These are phyloP conservation scores for Thozetella sp. DNA, from an alignment of 495 filamentous ascomycete genomes.

Conservation along the genomic window DNA sequence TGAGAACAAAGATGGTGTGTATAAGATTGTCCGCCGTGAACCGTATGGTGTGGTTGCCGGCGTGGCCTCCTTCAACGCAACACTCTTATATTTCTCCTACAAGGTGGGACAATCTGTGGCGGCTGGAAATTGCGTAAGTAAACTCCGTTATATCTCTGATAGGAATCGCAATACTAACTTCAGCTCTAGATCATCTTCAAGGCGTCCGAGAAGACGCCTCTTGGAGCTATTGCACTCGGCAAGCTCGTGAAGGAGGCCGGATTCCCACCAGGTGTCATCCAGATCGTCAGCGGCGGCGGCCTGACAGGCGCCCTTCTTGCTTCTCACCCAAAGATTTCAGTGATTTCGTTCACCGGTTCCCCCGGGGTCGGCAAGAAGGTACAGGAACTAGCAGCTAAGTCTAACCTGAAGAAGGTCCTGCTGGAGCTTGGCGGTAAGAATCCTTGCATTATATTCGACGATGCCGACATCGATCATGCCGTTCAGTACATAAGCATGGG, in stretches of 20 bases:
- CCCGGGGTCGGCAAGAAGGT: constrained; percentile 42
- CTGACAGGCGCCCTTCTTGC: constrained; percentile 36
- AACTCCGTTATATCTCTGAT: background rate
- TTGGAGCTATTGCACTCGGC: constrained; percentile 22
- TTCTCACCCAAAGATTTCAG: constrained; percentile 34
- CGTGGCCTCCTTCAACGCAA: background rate
- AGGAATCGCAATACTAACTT: background rate
- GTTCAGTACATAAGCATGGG: background rate
- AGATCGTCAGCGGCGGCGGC: constrained; percentile 35
- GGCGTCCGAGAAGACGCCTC: constrained; percentile 36
- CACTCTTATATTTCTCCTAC: background rate
- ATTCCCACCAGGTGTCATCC: constrained; percentile 37
- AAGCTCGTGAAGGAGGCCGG: constrained; percentile 34
- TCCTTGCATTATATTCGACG: constrained; percentile 62
- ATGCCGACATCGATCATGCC: background rate
- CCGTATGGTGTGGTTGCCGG: background rate
- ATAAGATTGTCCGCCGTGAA: background rate
- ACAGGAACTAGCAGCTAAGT: constrained; percentile 35
- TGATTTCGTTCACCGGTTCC: constrained; percentile 47
- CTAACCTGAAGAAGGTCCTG: constrained; percentile 65
- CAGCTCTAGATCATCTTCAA: constrained; percentile 21
- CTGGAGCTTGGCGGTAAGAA: constrained; percentile 79
- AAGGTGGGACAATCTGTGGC: background rate
- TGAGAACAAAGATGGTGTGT: background rate
- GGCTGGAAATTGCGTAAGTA: background rate